phyloP scores from a whole-genome alignment of 2,329 filamentous ascomycete species.

The Pseudogymnoascus sp. region DNA sequence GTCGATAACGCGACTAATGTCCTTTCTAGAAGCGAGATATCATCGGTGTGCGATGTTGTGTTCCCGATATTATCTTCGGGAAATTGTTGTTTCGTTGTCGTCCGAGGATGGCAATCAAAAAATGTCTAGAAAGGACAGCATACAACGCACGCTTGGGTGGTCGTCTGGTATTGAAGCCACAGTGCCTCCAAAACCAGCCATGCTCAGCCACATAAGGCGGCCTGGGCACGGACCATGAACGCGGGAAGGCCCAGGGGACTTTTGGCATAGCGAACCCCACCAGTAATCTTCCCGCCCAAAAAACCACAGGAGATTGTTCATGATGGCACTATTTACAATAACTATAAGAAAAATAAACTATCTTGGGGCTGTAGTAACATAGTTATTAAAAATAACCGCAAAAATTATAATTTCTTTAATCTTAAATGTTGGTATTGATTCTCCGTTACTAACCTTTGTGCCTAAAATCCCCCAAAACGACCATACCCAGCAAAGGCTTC shows the following conservation, averaged over 20 bases:
- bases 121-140: slow-evolving; percentile 4
- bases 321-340: not conserved
- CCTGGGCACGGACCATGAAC: not conserved
- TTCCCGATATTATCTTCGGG: not conserved
- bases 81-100: not conserved
- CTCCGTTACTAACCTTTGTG: not conserved
- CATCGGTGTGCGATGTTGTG: not conserved
- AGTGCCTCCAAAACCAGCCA: not conserved
- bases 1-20: not conserved
- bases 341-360: not conserved
- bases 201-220: not conserved
- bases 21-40: not conserved
- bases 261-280: not conserved
- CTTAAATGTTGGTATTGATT: not conserved
- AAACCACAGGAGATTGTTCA: not conserved
- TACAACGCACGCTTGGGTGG: not conserved
- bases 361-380: not conserved
- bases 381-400: not conserved
- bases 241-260: not conserved
- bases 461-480: not conserved
- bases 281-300: not conserved
- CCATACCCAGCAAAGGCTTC: no score
- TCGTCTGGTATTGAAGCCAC: not conserved
- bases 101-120: not conserved
- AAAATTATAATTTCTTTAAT: not conserved